Conservation (phyloP, 345 rosid genomes). For the Microcos paniculata region DNA sequence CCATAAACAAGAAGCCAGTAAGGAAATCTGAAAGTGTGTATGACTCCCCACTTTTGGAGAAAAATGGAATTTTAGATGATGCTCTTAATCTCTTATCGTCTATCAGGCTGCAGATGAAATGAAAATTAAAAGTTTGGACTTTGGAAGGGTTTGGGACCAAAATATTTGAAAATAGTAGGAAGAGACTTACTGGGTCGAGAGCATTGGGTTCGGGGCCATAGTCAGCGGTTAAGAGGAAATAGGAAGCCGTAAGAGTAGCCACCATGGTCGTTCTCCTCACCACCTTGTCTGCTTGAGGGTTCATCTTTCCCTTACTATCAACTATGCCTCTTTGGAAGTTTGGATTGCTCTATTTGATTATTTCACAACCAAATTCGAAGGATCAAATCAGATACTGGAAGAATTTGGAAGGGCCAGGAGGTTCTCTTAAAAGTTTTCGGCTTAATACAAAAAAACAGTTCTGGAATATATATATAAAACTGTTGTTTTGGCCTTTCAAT, state of each 20-base stretch:
- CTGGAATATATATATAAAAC: too few relatives aligned
- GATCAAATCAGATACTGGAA: slow-evolving; percentile 1
- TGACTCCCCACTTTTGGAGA: too few relatives aligned
- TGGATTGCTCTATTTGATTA: not conserved
- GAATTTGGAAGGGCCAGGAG: not conserved
- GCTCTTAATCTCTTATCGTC: not conserved
- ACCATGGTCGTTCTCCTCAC: slow-evolving; percentile 83
- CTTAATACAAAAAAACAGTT: too few relatives aligned
- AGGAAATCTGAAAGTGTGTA: too few relatives aligned
- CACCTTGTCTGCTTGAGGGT: slow-evolving; percentile 64
- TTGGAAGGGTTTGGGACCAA: not conserved
- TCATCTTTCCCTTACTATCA: slow-evolving; percentile 34
- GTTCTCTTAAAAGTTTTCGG: not conserved
- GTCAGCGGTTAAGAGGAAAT: slow-evolving; percentile 86
- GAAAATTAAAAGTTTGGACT: not conserved
- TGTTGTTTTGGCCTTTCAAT: too few relatives aligned
- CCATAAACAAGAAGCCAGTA: too few relatives aligned
- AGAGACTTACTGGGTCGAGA: slow-evolving; percentile 69
- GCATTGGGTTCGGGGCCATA: slow-evolving; percentile 86
- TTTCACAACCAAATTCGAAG: slow-evolving; percentile 7
- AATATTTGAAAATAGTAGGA: not conserved
- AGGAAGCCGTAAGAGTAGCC: slow-evolving; percentile 75
- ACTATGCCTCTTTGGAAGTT: not conserved
- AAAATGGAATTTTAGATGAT: not conserved
- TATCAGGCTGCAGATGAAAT: not conserved